Base-by-base conservation (phyloP, 345 rosid genomes). In the Eucalyptus marginata region DNA sequence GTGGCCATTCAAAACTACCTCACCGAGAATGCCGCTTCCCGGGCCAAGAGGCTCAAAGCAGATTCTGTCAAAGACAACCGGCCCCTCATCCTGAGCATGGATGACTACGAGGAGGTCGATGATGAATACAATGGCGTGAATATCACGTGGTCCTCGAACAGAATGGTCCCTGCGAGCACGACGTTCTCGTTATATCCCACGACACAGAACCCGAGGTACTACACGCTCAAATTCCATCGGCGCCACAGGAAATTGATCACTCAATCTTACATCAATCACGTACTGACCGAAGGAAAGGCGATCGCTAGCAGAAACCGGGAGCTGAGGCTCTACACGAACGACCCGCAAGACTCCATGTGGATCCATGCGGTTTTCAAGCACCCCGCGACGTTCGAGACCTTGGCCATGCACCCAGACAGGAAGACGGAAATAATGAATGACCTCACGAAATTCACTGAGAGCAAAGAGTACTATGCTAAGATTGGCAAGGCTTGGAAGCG, bases 401-500 rank as follows among this genome's bases (percentile, higher is more conserved):
- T 90, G 43, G 91, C 90, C 4, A 86, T 90, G 91, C 90, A 90
- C 18, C 86, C 81, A 20, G 31, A 81, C 86, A 83, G 52, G 92
- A 89, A 89, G 88, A 47, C 49, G 44, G 86, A 71, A 49, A 86
- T 89, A 88, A 40, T 86, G 86, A 86, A 46, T 27, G 92, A 89
- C 43, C 85, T 90, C 31, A 52, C 40, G 54, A 87, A 84, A 59
- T 90, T 90, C 87, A 52, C 86, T 10, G n/a, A 90, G 18, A 88
- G 89, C 79, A 89, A 90, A 49, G 90, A 90, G 86, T 89, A 89
- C 50, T 87, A 90, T 36, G 47, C 87, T 31, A 89, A 83, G 54
- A 85, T 90, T 33, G 92, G 90, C 89, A 89, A 86, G 51, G 88
- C 90, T 24, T 89, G 90, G 90, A 86, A 86, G 49, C 68, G 90